Evolutionary conservation across 106 monocot genomes (phyloP).

Genomic region (Hemerocallis citrina): DNA sequence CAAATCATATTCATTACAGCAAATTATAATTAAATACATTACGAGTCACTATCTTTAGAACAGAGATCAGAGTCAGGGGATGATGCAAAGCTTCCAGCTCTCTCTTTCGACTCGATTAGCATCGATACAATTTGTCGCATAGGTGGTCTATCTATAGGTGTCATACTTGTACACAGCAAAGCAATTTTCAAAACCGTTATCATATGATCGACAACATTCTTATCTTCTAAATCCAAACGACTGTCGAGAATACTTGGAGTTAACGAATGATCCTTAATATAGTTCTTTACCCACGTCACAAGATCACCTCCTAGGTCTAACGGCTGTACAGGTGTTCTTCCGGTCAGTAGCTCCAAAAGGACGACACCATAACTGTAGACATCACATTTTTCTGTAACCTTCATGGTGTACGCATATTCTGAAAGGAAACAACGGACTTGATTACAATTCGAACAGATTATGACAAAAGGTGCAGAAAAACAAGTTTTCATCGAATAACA

Average conservation of each 20-base stretch:
- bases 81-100: conserved; percentile 34
- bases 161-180: conserved; percentile 73
- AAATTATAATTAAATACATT: conserved; percentile 25
- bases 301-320: conserved; percentile 88
- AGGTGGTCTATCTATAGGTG: conserved; percentile 80
- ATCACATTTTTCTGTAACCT: conserved; percentile 92
- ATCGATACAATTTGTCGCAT: conserved; percentile 86
- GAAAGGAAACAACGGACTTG: conserved; percentile 13
- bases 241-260: conserved; percentile 47
- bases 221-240: conserved; percentile 45
- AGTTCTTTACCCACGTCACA: conserved; percentile 79
- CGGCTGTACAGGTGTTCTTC: conserved; percentile 83
- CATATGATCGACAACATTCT: conserved; percentile 57
- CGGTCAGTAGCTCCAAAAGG: conserved; percentile 81
- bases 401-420: conserved; percentile 99
- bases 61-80: conserved; percentile 50
- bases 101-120: conserved; percentile 86
- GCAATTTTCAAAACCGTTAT: conserved; percentile 87
- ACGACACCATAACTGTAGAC: conserved; percentile 96
- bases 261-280: conserved; percentile 49
- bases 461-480: no score
- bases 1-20: conserved; percentile 9
- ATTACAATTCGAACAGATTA: no score
- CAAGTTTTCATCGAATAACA: no score
- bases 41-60: conserved; percentile 36